These are phyloP conservation scores for Chlorella sp. DNA, from an alignment of 139 green algal genomes.

Conservation along the genomic window DNA sequence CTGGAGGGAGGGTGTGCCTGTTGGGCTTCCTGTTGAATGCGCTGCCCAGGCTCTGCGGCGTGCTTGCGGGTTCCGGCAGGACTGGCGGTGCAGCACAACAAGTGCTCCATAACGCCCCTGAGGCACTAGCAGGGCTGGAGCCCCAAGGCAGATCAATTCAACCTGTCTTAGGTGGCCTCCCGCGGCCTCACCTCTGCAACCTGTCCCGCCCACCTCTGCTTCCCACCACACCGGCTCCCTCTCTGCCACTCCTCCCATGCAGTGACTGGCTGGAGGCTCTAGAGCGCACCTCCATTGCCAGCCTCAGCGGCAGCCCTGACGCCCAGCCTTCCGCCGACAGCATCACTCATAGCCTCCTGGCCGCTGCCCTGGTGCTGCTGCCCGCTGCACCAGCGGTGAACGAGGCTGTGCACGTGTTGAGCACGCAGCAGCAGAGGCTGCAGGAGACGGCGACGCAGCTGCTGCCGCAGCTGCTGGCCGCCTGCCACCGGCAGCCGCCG, in stretches of 20 bases:
- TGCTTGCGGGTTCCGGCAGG: background rate
- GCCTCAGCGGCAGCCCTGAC: background rate
- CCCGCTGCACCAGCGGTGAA: background rate
- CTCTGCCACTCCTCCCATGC: background rate
- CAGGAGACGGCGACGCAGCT: background rate
- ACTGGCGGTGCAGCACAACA: too few relatives aligned
- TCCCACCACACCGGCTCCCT: too few relatives aligned
- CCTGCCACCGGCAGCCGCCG: constrained; percentile 24
- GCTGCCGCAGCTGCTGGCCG: constrained; percentile 30
- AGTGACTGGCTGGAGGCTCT: constrained; percentile 28
- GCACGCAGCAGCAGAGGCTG: background rate
- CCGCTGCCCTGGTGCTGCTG: constrained; percentile 32
- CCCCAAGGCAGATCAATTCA: too few relatives aligned
- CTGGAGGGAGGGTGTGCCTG: too few relatives aligned
- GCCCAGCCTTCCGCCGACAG: background rate
- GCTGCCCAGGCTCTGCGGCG: too few relatives aligned
- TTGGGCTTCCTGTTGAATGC: background rate
- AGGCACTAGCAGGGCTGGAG: too few relatives aligned
- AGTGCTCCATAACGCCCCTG: too few relatives aligned
- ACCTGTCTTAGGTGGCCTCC: too few relatives aligned
- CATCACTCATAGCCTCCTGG: constrained; percentile 28
- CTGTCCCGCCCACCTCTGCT: background rate
- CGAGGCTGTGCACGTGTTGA: background rate
- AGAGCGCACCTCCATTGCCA: background rate
- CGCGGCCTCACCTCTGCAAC: too few relatives aligned